A percentile compares a stretch with the other conserved stretches of the same genome.
phyloP scores from a whole-genome alignment of 2,329 filamentous ascomycete species.

The Talaromyces sp. region DNA sequence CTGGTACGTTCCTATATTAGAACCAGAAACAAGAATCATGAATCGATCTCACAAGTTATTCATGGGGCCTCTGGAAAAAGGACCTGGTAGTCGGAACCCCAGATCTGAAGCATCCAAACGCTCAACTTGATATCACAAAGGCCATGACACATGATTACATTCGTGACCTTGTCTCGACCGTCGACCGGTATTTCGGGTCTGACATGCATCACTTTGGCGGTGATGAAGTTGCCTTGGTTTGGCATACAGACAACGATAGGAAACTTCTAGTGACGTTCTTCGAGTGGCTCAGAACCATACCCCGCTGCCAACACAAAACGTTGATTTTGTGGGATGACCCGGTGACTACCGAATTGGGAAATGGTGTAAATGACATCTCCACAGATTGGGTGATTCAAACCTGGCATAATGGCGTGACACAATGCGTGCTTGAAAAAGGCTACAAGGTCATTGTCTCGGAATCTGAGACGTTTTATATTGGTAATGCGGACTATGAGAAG shows the following conservation, averaged over 20 bases:
- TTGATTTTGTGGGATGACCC: neutral
- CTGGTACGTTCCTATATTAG: too few species aligned
- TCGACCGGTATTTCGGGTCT: neutral
- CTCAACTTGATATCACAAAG: slow-evolving; percentile 3
- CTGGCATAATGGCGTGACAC: neutral
- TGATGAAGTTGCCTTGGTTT: neutral
- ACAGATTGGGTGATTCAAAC: slow-evolving; percentile 5
- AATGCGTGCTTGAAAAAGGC: neutral
- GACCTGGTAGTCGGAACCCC: neutral
- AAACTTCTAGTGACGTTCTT: neutral
- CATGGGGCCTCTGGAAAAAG: neutral
- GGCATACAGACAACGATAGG: neutral
- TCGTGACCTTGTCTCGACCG: neutral
- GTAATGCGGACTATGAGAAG: neutral
- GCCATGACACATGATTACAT: neutral
- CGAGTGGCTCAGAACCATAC: neutral
- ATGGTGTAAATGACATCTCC: neutral
- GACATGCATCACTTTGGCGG: neutral
- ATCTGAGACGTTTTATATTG: slow-evolving; percentile 3
- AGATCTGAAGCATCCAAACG: neutral
- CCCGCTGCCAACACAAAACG: neutral
- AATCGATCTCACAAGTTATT: too few species aligned
- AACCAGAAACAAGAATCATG: too few species aligned
- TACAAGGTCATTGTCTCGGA: neutral
- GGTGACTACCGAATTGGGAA: neutral